phyloP scores from a whole-genome alignment of 768 basidiomycete genomes.

The Agrocybe praecox region DNA sequence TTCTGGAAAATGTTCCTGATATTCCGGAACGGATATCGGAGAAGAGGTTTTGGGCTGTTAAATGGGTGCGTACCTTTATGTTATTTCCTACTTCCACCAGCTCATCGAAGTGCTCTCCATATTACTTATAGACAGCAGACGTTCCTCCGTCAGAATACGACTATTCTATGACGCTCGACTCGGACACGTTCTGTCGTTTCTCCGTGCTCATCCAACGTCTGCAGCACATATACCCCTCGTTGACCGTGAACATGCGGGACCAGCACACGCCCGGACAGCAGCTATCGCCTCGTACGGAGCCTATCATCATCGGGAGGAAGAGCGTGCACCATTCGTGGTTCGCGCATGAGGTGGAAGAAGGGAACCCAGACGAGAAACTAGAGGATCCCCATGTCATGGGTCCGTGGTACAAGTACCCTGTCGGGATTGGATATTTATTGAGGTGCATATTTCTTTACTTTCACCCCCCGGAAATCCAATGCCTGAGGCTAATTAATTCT shows the following conservation, averaged over 20 bases:
- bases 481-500: no score
- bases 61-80: no score
- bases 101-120: no score
- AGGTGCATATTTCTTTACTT: not conserved
- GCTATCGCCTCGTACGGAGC: constrained; percentile 1
- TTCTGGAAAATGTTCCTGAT: no score
- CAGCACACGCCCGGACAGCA: not conserved
- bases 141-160: constrained; percentile 4
- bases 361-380: constrained; percentile 1
- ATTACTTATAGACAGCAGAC: constrained; percentile 3
- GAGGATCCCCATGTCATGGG: constrained; percentile 6
- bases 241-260: no score
- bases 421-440: constrained; percentile 11
- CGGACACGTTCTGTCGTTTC: constrained; percentile 10
- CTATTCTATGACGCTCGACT: constrained; percentile 11
- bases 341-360: not conserved
- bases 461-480: no score
- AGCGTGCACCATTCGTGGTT: not conserved
- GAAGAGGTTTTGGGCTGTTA: no score
- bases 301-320: constrained; percentile 10
- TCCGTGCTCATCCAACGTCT: not conserved
- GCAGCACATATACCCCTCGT: not conserved
- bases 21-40: no score
- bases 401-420: constrained; percentile 8
- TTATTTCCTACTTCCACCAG: no score